These are phyloP conservation scores for Lathyrus tuberosus DNA, from an alignment of 306 rosid genomes.

Conservation along the genomic window DNA sequence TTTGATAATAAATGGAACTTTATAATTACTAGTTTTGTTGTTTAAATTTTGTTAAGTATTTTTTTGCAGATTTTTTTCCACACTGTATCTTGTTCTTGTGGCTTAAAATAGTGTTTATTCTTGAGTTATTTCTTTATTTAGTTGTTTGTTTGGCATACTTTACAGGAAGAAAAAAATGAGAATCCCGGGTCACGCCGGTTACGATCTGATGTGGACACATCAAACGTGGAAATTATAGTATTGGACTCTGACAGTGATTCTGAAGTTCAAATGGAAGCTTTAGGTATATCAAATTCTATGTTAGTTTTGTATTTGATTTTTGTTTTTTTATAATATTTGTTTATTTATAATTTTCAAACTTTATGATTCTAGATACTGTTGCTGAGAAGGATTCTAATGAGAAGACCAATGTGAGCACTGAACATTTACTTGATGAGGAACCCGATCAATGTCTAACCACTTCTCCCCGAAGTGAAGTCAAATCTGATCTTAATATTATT, in stretches of 20 bases:
- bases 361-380: slow-evolving; percentile 9
- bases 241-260: background rate
- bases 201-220: background rate
- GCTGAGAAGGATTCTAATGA: background rate
- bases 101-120: background rate
- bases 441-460: background rate
- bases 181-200: background rate
- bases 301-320: background rate
- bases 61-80: too few relatives aligned
- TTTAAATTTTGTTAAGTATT: background rate
- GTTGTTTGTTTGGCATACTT: background rate
- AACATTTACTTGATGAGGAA: background rate
- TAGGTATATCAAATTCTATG: slow-evolving; percentile 1
- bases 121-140: background rate
- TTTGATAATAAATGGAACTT: too few relatives aligned
- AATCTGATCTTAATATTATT: too few relatives aligned
- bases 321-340: background rate
- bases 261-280: slow-evolving; percentile 3
- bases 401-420: background rate
- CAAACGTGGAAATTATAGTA: background rate
- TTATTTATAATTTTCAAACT: background rate
- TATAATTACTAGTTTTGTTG: background rate
- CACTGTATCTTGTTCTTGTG: background rate
- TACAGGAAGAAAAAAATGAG: slow-evolving; percentile 16
- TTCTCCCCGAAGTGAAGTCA: too few relatives aligned